phyloP scores from a whole-genome alignment of 306 rosid species.

The Betula pendula region DNA sequence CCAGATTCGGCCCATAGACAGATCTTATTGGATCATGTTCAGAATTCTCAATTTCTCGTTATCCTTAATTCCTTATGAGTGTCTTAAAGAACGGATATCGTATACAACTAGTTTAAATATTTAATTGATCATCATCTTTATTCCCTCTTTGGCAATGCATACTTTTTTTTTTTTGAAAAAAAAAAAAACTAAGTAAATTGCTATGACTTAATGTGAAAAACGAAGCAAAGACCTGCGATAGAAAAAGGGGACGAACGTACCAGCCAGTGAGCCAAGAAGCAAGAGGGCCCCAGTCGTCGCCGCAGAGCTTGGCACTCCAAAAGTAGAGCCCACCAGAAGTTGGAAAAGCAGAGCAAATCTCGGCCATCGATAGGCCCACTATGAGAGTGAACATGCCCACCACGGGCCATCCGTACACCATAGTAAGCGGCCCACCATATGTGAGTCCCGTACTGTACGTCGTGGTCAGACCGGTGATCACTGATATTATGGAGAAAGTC shows the following conservation, averaged over 20 bases:
- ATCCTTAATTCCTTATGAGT: too few relatives aligned
- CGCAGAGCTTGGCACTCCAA: slow-evolving; percentile 47
- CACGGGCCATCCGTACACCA: slow-evolving; percentile 47
- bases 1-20: too few relatives aligned
- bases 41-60: too few relatives aligned
- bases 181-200: too few relatives aligned
- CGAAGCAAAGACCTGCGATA: too few relatives aligned
- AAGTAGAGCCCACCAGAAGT: slow-evolving; percentile 58
- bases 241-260: slow-evolving; percentile 17
- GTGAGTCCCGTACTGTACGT: slow-evolving; percentile 33
- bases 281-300: slow-evolving; percentile 32
- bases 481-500: slow-evolving; percentile 46
- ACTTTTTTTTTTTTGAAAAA: too few relatives aligned
- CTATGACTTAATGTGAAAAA: too few relatives aligned
- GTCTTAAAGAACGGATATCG: too few relatives aligned
- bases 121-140: too few relatives aligned
- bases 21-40: too few relatives aligned
- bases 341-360: slow-evolving; percentile 52
- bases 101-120: too few relatives aligned
- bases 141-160: too few relatives aligned
- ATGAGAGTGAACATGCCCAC: slow-evolving; percentile 38
- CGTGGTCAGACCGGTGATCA: slow-evolving; percentile 43
- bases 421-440: slow-evolving; percentile 38
- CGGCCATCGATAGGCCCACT: slow-evolving; percentile 46
- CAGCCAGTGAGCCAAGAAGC: slow-evolving; percentile 56